Percentiles rank a stretch among this genome's conserved stretches.
Conservation (phyloP, 2,329 filamentous ascomycete species). For the Coleophoma crateriformis region DNA sequence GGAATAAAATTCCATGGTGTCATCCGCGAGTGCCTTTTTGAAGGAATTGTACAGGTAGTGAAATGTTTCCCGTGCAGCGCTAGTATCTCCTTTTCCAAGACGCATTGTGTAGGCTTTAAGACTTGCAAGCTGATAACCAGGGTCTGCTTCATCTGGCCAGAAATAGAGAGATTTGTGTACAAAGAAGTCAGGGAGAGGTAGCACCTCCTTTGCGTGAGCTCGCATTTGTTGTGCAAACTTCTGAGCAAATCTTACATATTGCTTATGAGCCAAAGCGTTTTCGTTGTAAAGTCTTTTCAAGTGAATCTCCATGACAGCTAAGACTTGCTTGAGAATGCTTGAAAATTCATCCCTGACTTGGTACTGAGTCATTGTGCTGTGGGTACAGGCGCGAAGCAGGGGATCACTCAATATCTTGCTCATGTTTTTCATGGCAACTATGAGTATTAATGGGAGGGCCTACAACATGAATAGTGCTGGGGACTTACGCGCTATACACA, state of each 20-base stretch:
- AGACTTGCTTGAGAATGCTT: conserved; percentile 14
- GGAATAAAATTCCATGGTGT: background rate
- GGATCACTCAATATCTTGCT: conserved; percentile 5
- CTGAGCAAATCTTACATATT: conserved; percentile 18
- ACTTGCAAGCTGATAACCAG: conserved; percentile 20
- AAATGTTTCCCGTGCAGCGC: conserved; percentile 13
- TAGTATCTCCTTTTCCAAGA: conserved; percentile 12
- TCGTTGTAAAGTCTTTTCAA: conserved; percentile 14
- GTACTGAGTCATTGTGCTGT: conserved; percentile 12
- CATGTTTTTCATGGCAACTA: background rate
- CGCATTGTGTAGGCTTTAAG: conserved; percentile 20
- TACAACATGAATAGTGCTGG: background rate
- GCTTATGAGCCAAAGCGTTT: conserved; percentile 6
- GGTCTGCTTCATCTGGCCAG: conserved; percentile 22
- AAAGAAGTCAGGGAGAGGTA: conserved; percentile 19
- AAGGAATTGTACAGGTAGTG: conserved; percentile 23
- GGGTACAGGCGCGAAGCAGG: conserved; percentile 1
- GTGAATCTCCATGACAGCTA: conserved; percentile 18
- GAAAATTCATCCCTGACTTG: background rate
- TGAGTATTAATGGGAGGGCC: background rate
- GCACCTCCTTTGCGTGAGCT: conserved; percentile 18
- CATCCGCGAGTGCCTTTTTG: conserved; percentile 13
- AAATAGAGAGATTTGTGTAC: conserved; percentile 16
- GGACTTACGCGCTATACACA: background rate
- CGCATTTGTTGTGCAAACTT: conserved; percentile 15